Evolutionary conservation across 495 filamentous ascomycete species (phyloP).

Genomic region (Aspergillus mulundensis): DNA sequence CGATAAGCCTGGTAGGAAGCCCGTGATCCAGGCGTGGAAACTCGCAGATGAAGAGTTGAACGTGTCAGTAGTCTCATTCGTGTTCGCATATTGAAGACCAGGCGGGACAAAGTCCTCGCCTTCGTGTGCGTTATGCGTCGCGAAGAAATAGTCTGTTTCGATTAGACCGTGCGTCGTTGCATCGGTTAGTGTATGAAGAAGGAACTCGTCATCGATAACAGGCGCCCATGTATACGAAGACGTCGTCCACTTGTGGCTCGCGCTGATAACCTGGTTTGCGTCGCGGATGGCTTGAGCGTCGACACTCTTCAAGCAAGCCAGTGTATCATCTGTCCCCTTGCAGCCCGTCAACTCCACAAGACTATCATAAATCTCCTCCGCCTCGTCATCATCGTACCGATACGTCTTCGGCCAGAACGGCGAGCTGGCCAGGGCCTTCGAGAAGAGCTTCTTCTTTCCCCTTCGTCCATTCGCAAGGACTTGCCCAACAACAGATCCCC

Average conservation of each 20-base stretch:
- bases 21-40: slow-evolving; percentile 48
- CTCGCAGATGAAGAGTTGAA: slow-evolving; percentile 44
- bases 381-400: slow-evolving; percentile 42
- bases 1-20: slow-evolving; percentile 49
- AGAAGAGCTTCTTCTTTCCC: slow-evolving; percentile 36
- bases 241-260: slow-evolving; percentile 47
- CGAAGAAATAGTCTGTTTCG: slow-evolving; percentile 44
- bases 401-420: slow-evolving; percentile 63
- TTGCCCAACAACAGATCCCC: slow-evolving; percentile 52
- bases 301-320: slow-evolving; percentile 47
- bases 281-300: slow-evolving; percentile 48
- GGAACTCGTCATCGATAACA: slow-evolving; percentile 54
- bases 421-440: slow-evolving; percentile 53
- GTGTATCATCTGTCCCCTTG: slow-evolving; percentile 27
- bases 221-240: slow-evolving; percentile 56
- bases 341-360: slow-evolving; percentile 46
- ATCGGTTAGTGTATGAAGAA: slow-evolving; percentile 41
- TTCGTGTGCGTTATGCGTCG: slow-evolving; percentile 58
- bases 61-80: slow-evolving; percentile 23
- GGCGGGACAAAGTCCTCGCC: slow-evolving; percentile 56
- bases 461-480: slow-evolving; percentile 44
- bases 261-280: slow-evolving; percentile 41
- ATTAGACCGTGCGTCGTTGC: slow-evolving; percentile 36
- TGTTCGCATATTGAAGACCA: slow-evolving; percentile 29
- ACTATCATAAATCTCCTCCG: slow-evolving; percentile 46